Base-by-base conservation (phyloP, 2,329 filamentous ascomycete species). In the Setomelanomma holmii region DNA sequence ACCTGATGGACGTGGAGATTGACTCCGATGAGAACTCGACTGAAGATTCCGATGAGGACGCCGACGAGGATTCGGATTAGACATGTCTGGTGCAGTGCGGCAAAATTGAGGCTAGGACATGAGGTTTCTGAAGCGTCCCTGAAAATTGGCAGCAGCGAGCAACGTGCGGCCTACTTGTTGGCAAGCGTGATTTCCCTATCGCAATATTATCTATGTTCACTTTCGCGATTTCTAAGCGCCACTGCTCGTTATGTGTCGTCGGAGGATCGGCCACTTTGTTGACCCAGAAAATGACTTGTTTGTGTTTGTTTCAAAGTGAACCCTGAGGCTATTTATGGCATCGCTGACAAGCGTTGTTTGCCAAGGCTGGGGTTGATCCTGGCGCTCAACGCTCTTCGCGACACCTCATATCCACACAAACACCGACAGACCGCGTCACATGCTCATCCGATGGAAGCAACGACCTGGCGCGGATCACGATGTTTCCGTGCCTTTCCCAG, bases 1-100 rank as follows among this genome's bases (percentile, higher is more conserved):
- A 60, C 23, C 55, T 52, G 27, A 71, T 69, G 60, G 68, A 69
- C 2, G 43, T 69, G 19, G 63, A 63, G 36, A 60, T 55, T 45
- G 65, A 65, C 14, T 68, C 52, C 39, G 66, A 68, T 4, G 66
- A 64, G 23, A 19, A 24, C 5, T 23, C 27, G 22, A 17, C 8
- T 34, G 17, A 36, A 2, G 38, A 42, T 19, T 8, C 14, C 10
- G 27, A 30, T 6, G 27, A 30, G 27, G 27, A 30, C 20, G 27
- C 14, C 10, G 27, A 30, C 5, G 27, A 30, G 27, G 27, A 30
- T 14, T 30, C 27, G 10, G 27, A 30, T 30, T 30, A 30, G 27
- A 30, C 27, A 30, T n/a, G n/a, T n/a, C n/a, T n/a, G n/a, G n/a
- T n/a, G n/a, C n/a, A n/a, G n/a, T n/a, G n/a, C n/a, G n/a, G n/a